phyloP scores from a whole-genome alignment of 1,139 yeast species.

The Scheffersomyces parashehatae region DNA sequence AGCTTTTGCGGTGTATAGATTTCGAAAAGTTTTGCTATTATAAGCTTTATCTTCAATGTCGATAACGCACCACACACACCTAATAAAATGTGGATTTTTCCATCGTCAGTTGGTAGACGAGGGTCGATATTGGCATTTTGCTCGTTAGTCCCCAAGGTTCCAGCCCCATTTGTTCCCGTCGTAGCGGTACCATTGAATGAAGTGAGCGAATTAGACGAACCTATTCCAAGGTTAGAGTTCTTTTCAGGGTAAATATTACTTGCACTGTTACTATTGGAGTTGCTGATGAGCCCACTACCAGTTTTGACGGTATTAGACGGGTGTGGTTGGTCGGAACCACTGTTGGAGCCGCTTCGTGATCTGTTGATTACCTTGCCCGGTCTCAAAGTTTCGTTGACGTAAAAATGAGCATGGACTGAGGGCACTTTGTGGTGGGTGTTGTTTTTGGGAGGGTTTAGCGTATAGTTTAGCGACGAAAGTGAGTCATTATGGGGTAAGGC shows the following conservation, averaged over 20 bases:
- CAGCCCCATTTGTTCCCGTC: neutral
- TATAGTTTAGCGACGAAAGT: conserved; percentile 26
- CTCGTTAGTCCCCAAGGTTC: conserved; percentile 27
- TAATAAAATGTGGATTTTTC: conserved; percentile 78
- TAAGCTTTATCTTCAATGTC: conserved; percentile 70
- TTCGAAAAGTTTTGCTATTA: conserved; percentile 74
- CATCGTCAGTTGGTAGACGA: conserved; percentile 86
- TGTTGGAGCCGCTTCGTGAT: conserved; percentile 43
- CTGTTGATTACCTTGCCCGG: conserved; percentile 38
- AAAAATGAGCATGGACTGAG: conserved; percentile 80
- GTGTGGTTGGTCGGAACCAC: conserved; percentile 18
- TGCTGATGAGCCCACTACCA: conserved; percentile 1
- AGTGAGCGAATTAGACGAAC: neutral
- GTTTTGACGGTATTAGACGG: neutral
- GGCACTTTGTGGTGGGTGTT: conserved; percentile 53
- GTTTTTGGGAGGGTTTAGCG: conserved; percentile 32
- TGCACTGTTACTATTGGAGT: conserved; percentile 1
- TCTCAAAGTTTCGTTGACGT: conserved; percentile 68
- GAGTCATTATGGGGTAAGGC: conserved; percentile 14
- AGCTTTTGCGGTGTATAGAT: conserved; percentile 74
- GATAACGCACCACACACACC: conserved; percentile 93
- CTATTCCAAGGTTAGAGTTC: conserved; percentile 1
- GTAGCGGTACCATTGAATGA: neutral
- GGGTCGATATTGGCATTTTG: conserved; percentile 66
- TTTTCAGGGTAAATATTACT: conserved; percentile 1